Base-by-base conservation (phyloP, 768 basidiomycete genomes). In the Sarcomyxa edulis region DNA sequence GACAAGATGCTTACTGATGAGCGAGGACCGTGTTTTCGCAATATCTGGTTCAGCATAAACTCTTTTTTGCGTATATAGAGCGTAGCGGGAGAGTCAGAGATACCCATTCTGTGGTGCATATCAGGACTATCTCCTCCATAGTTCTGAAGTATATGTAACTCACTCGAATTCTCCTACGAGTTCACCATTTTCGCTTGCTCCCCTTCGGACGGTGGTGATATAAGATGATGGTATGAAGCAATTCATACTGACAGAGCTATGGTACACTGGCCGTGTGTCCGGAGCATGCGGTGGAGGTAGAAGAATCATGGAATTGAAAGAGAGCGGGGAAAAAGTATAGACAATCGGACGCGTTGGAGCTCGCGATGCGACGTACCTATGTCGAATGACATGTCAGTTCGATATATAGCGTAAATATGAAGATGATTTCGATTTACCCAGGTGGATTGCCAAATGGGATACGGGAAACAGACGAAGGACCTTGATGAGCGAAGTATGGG, bases 121-220 rank as follows among this genome's bases (percentile, higher is more conserved):
- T 33, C 28, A 26, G 19, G 22, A 5, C 3, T 28, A 25, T 26
- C 2, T 16, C 1, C 12, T 12, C 18, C 3, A 14, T 26, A 11
- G n/a, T n/a, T 14, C n/a, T 18, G 23, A 14, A 4, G 12, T 31
- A 6, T 18, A 14, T 20, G 27, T 15, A 8, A 48, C 62, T 11
- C 28, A 62, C 61, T 68, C 63, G 48, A 66, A 64, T 24, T 62
- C 61, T 6, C 53, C 63, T 6, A 66, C 51, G 14, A 44, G 36
- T 27, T 54, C 50, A 2, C 61, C 61, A 19, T 48, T 37, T 19
- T 54, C 52, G 12, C 50, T 50, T n/a, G 45, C 51, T 7, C 56
- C 59, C 23, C 50, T 48, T 18, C 49, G 48, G 14, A 68, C 33
- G 5, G 56, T 56, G 0, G 64, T 66, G 26, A 64, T 59, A 40